Evolutionary conservation across 2,329 filamentous ascomycete species (phyloP), one percentile per base, ranked within the genome.

Genomic region (Catunica adiposa): DNA sequence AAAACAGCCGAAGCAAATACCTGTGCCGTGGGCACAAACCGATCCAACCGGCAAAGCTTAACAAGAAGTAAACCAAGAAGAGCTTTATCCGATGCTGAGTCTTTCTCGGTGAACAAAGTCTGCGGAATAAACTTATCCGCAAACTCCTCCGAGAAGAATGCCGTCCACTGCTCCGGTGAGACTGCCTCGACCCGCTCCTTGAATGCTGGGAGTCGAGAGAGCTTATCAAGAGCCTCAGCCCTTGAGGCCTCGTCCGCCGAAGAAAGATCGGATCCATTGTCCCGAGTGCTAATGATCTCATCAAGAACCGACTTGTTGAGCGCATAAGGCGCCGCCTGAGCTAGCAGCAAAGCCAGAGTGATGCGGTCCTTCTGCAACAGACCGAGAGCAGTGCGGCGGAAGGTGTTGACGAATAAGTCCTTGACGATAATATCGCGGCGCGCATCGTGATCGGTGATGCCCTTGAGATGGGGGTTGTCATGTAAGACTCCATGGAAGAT

Each of bases 401-500:
- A 97, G 1, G 89, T 83, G 58, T 86, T 89, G 59, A 94, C 80
- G 64, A 98, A 98, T 11, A 98, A 76, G 63, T 95, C 86, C 61
- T 83, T 83, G 63, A 98, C 81, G 62, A 98, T 98, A 55, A 90
- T 81, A 65, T 96, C 86, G 52, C 92, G 83, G 37, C 92, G 85
- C 14, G 74, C 75, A 61, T 87, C 82, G 69, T 94, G 80, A 61
- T 92, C 83, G 31, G 78, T 82, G 67, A 84, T 81, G 58, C 73
- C 76, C 20, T 78, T 77, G 53, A 92, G 74, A 58, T 80, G 81
- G 64, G 83, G 82, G 68, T 94, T 94, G 58, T 80, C 78, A 62
- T 84, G 84, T 40, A 98, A 76, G 6, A 98, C 92, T 4, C 84
- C 81, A 66, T 94, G 86, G 78, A 98, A 98, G 62, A 98, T 98